A percentile compares a stretch with the other conserved stretches of the same genome.
These are phyloP conservation scores for Tulasnella sp. DNA, from an alignment of 768 basidiomycete species.

Conservation along the genomic window DNA sequence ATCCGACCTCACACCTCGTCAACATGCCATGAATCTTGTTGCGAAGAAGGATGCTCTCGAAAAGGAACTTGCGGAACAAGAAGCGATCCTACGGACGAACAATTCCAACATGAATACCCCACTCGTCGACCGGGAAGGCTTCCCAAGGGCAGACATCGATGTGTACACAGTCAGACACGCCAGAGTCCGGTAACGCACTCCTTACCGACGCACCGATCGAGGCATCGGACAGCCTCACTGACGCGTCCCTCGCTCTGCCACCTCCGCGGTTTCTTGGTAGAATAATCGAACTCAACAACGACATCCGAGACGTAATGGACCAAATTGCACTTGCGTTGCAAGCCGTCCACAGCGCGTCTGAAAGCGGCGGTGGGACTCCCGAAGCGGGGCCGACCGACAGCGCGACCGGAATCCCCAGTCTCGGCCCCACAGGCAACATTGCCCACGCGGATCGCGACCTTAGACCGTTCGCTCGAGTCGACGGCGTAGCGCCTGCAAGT, in stretches of 20 bases:
- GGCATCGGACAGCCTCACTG: not conserved
- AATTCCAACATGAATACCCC: slow-evolving; percentile 54
- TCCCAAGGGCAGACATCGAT: slow-evolving; percentile 75
- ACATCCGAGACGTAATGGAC: slow-evolving; percentile 51
- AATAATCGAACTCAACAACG: slow-evolving; percentile 73
- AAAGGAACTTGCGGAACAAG: slow-evolving; percentile 49
- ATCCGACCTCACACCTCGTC: slow-evolving; percentile 10
- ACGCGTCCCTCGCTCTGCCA: not conserved
- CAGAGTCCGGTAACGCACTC: slow-evolving; percentile 7
- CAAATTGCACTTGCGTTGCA: slow-evolving; percentile 58
- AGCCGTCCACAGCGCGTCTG: slow-evolving; percentile 44
- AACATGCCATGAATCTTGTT: slow-evolving; percentile 47
- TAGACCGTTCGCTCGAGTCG: slow-evolving; percentile 65
- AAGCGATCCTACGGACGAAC: slow-evolving; percentile 51
- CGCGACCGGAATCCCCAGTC: slow-evolving; percentile 15
- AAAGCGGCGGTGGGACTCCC: slow-evolving; percentile 14
- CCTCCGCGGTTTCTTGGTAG: slow-evolving; percentile 18
- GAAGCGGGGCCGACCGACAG: not conserved
- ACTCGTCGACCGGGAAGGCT: slow-evolving; percentile 77
- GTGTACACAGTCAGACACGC: slow-evolving; percentile 66
- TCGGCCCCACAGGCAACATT: not conserved
- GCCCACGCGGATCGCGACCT: slow-evolving; percentile 19
- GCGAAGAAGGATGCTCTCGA: slow-evolving; percentile 60
- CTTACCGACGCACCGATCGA: not conserved
- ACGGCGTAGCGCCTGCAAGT: slow-evolving; percentile 65